Evolutionary conservation across 345 rosid species (phyloP).

Genomic region (Eucalyptus tenuipes): DNA sequence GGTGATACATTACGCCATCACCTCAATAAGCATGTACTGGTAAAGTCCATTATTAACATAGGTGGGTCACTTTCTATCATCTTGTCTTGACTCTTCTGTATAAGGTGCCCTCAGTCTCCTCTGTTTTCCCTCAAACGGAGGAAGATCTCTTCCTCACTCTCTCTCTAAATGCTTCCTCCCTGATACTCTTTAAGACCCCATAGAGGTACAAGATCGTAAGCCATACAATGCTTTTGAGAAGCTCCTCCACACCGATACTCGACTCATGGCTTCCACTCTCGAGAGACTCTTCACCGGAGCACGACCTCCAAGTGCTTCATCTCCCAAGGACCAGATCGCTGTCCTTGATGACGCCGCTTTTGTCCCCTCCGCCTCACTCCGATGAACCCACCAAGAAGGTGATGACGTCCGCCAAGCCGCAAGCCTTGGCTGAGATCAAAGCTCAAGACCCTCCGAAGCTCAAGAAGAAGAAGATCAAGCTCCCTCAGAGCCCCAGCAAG

Average conservation of each 20-base stretch:
- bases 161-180: not conserved
- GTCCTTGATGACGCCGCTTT: conserved; percentile 1
- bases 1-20: not conserved
- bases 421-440: conserved; percentile 6
- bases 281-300: conserved; percentile 29
- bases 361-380: conserved; percentile 3
- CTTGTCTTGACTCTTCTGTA: not conserved
- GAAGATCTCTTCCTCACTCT: not conserved
- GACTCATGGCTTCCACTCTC: conserved; percentile 40
- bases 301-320: conserved; percentile 15
- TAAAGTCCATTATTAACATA: not conserved
- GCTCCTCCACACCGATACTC: conserved; percentile 36
- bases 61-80: not conserved
- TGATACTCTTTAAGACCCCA: not conserved
- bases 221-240: conserved; percentile 32
- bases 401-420: not conserved
- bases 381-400: conserved; percentile 12
- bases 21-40: not conserved
- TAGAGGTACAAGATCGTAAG: not conserved
- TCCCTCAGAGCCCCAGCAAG: not conserved
- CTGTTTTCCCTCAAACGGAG: not conserved
- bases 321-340: conserved; percentile 19
- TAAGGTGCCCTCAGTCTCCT: not conserved
- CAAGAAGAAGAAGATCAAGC: not conserved
- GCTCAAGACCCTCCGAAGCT: conserved; percentile 2